A percentile compares a stretch with the other conserved stretches of the same genome.
Conservation (phyloP, 176 grass and related monocot species). For the Sorghum bicolor region Sorghum_bicolor_NCBIv3 NC_012873.2:68264501-68265000, state of each 20-base stretch:
- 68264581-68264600: neutral
- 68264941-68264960: neutral
- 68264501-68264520: neutral
- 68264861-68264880: slow-evolving; percentile 87
- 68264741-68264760: neutral
- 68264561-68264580: neutral
- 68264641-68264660: neutral
- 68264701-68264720: neutral
- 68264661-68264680: neutral
- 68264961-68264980: neutral
- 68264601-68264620: neutral
- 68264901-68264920: neutral
- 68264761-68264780: neutral
- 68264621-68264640: neutral
- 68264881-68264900: slow-evolving; percentile 90
- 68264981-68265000: neutral
- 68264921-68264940: neutral
- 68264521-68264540: neutral
- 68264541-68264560: neutral
- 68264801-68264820: neutral
- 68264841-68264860: slow-evolving; percentile 64
- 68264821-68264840: slow-evolving; percentile 49
- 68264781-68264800: neutral
- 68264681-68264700: neutral
- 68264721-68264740: neutral